Conservation (phyloP, 139 green algal genomes). For the Eudorina sp. region DNA sequence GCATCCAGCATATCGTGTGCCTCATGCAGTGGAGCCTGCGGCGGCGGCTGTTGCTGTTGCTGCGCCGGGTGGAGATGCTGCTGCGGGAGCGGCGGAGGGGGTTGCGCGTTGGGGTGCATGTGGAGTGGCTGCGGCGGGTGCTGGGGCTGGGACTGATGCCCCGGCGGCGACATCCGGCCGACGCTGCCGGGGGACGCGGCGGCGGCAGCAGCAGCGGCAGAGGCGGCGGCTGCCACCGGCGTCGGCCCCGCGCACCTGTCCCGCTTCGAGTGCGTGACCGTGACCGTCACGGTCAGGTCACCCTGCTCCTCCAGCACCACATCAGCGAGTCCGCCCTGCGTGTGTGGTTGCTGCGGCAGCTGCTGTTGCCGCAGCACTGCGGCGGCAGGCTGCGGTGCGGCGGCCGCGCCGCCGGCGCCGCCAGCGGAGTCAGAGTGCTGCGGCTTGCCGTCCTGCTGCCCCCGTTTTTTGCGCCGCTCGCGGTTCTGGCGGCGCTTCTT, state of each 20-base stretch:
- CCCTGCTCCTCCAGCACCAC: conserved; percentile 4
- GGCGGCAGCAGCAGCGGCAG: no score
- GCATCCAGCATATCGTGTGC: background rate
- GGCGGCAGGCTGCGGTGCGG: background rate
- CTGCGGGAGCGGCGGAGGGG: background rate
- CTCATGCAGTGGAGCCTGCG: background rate
- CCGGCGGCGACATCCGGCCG: background rate
- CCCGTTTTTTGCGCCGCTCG: background rate
- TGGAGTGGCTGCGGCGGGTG: background rate
- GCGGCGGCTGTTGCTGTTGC: background rate
- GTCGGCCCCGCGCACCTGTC: no score
- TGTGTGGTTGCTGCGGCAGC: background rate
- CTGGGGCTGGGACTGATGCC: background rate
- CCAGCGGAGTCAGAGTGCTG: no score
- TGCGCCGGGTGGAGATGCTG: background rate
- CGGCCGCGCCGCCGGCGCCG: no score
- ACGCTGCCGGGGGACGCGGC: background rate
- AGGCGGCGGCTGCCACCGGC: no score
- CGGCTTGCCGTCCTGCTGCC: background rate
- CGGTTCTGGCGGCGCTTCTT: conserved; percentile 4
- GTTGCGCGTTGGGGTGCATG: no score
- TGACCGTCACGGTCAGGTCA: conserved; percentile 1
- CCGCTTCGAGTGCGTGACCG: background rate
- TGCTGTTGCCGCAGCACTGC: background rate
- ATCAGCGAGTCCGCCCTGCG: background rate